A percentile compares a stretch with the other conserved stretches of the same genome.
phyloP scores from a whole-genome alignment of 1,139 yeast genomes.

The Protomyces gravidus region DNA sequence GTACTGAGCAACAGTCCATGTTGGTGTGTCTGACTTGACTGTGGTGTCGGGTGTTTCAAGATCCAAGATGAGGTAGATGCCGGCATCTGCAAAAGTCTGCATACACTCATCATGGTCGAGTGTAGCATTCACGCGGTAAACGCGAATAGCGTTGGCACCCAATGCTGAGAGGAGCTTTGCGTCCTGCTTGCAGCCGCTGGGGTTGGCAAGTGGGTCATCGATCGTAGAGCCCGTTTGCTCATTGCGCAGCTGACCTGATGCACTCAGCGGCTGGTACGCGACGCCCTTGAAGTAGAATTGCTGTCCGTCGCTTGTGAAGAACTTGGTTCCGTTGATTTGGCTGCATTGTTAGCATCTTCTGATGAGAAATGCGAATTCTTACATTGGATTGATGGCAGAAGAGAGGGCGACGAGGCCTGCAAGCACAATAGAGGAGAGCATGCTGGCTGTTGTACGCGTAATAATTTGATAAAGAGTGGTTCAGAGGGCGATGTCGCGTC shows the following conservation, averaged over 20 bases:
- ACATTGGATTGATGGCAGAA: constrained; percentile 23
- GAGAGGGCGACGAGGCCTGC: constrained; percentile 18
- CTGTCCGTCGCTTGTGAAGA: constrained; percentile 28
- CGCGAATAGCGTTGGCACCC: constrained; percentile 77
- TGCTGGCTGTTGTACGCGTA: neutral
- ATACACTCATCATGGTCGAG: constrained; percentile 84
- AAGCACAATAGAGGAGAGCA: constrained; percentile 2
- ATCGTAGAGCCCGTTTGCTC: constrained; percentile 30
- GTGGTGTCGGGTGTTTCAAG: constrained; percentile 93
- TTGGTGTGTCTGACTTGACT: constrained; percentile 65
- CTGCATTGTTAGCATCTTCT: constrained; percentile 3
- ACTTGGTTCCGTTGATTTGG: constrained; percentile 29
- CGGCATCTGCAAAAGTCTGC: constrained; percentile 85
- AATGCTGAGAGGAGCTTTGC: constrained; percentile 66
- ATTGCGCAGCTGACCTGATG: constrained; percentile 54
- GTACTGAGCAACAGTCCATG: constrained; percentile 89
- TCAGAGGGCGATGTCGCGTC: too few relatives aligned
- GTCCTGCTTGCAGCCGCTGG: constrained; percentile 67
- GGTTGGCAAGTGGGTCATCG: constrained; percentile 69
- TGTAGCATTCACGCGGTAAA: constrained; percentile 79
- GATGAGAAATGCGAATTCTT: neutral
- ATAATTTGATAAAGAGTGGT: neutral
- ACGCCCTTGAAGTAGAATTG: constrained; percentile 75
- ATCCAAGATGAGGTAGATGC: constrained; percentile 83
- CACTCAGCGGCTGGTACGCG: constrained; percentile 88